Evolutionary conservation across 345 rosid species (phyloP).

Genomic region (Citrus sp.): DNA sequence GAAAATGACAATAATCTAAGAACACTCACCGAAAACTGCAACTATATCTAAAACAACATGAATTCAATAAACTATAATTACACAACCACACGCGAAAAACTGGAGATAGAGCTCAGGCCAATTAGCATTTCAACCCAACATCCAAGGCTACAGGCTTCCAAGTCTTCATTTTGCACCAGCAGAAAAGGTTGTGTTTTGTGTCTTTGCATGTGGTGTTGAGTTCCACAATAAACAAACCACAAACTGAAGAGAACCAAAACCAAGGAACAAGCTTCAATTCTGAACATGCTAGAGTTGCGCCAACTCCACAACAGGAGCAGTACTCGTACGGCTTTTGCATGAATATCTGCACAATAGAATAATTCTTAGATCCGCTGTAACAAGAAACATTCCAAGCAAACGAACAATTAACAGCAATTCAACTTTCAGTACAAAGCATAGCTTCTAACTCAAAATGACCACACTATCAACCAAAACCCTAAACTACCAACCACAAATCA

Average conservation of each 20-base stretch:
- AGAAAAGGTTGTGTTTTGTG: conserved; percentile 22
- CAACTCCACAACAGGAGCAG: conserved; percentile 25
- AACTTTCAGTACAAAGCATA: background rate
- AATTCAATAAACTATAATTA: conserved; percentile 23
- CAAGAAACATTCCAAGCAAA: conserved; percentile 8
- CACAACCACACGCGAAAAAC: conserved; percentile 18
- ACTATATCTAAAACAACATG: conserved; percentile 40
- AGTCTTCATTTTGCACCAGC: conserved; percentile 36
- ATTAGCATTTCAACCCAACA: conserved; percentile 38
- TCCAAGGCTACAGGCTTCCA: conserved; percentile 25
- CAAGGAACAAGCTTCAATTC: conserved; percentile 27
- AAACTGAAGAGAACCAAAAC: conserved; percentile 26
- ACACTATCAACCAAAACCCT: conserved; percentile 7
- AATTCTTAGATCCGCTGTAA: conserved; percentile 33
- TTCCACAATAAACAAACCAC: conserved; percentile 35
- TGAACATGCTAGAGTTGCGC: conserved; percentile 41
- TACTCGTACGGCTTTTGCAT: conserved; percentile 31
- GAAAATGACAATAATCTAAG: conserved; percentile 19
- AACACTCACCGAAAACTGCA: conserved; percentile 24
- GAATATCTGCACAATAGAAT: conserved; percentile 29
- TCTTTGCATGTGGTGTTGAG: conserved; percentile 30
- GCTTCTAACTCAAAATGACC: conserved; percentile 3
- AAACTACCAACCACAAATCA: conserved; percentile 3
- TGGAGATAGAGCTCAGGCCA: conserved; percentile 17
- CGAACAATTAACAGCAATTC: conserved; percentile 9